phyloP scores from a whole-genome alignment of 23 red algal species.

The Gracilariopsis chorda region DNA sequence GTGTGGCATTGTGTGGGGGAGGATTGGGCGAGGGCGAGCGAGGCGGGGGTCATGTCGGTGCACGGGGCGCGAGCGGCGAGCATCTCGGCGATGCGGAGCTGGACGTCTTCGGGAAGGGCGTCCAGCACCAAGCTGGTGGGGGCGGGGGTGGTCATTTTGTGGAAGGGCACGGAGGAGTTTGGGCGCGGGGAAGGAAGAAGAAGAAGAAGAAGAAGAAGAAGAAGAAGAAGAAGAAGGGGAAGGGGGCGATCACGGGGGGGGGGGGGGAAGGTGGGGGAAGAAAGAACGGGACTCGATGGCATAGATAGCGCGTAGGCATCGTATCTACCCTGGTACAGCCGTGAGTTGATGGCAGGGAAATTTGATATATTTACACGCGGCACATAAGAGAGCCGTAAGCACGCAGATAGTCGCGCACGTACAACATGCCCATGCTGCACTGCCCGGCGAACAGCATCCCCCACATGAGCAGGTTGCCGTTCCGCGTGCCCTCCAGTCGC shows the following conservation, averaged over 20 bases:
- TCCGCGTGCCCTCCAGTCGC: slow-evolving; percentile 44
- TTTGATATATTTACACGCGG: not conserved
- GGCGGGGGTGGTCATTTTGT: too few relatives aligned
- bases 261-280: not conserved
- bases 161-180: too few relatives aligned
- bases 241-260: too few relatives aligned
- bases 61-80: not conserved
- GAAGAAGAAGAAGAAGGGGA: too few relatives aligned
- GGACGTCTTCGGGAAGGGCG: not conserved
- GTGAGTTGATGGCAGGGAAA: not conserved
- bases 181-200: too few relatives aligned
- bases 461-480: slow-evolving; percentile 92
- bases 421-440: slow-evolving; percentile 67
- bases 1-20: not conserved
- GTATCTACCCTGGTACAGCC: not conserved
- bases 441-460: slow-evolving; percentile 88
- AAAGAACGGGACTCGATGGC: not conserved
- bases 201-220: too few relatives aligned
- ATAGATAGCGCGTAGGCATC: not conserved
- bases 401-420: slow-evolving; percentile 74
- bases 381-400: slow-evolving; percentile 28
- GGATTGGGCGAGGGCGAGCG: not conserved
- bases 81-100: slow-evolving; percentile 6
- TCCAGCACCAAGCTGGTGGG: not conserved
- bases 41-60: not conserved